These are phyloP conservation scores for Tetragonia tetragonoides DNA, from an alignment of 148 eudicot genomes.

Conservation along the genomic window DNA sequence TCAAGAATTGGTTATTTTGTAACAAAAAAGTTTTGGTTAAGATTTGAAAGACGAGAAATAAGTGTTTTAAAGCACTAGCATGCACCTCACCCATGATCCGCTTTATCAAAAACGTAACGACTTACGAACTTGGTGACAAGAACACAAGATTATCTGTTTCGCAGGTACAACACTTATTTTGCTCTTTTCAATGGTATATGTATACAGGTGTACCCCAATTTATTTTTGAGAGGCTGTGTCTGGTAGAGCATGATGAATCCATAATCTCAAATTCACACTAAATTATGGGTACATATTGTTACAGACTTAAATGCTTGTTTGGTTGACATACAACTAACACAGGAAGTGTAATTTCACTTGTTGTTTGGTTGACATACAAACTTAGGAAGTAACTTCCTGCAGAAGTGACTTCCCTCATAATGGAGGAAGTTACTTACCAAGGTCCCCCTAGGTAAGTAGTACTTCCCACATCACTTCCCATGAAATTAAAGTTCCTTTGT, in stretches of 20 bases:
- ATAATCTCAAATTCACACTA: neutral
- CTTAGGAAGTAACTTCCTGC: no score
- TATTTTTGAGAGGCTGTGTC: neutral
- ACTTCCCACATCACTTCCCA: no score
- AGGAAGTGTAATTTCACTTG: no score
- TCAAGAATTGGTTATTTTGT: neutral
- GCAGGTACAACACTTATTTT: neutral
- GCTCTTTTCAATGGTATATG: no score
- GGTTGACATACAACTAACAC: no score
- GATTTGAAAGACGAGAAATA: neutral
- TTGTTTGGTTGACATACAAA: no score
- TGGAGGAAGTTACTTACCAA: no score
- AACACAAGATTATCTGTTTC: neutral
- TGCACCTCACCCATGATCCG: slow-evolving; percentile 5
- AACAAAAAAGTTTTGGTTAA: no score
- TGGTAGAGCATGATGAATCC: neutral
- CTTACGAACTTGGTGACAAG: neutral
- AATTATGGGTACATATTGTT: neutral
- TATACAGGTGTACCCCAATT: neutral
- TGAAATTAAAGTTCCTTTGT: no score
- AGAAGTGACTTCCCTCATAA: no score
- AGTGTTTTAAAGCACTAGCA: neutral
- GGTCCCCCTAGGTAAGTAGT: no score
- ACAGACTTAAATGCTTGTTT: no score
- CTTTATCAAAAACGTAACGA: neutral